Conservation (phyloP, 495 filamentous ascomycete genomes). For the Xylaria castorea region DNA sequence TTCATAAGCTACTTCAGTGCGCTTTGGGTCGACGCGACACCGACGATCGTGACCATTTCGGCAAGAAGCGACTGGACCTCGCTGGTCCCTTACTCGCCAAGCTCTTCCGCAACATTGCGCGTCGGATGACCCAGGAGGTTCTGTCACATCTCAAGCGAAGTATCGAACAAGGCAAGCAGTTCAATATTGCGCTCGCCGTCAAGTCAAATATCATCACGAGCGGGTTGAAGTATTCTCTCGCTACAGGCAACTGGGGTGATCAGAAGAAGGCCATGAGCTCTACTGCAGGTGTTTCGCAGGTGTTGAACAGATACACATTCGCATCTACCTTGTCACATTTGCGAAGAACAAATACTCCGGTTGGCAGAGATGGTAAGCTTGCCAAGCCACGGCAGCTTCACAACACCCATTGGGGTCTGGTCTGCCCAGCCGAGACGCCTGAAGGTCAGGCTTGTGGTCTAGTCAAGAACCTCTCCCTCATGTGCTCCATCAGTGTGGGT, state of each 20-base stretch:
- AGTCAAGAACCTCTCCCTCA: conserved; percentile 96
- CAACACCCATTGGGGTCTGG: conserved; percentile 98
- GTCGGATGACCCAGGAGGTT: conserved; percentile 86
- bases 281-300: conserved; percentile 97
- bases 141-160: conserved; percentile 88
- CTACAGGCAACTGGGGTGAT: conserved; percentile 99
- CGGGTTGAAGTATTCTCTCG: conserved; percentile 93
- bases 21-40: conserved; percentile 88
- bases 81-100: conserved; percentile 93
- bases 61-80: conserved; percentile 96
- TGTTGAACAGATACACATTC: conserved; percentile 97
- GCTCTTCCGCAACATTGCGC: conserved; percentile 87
- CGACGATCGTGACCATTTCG: conserved; percentile 98
- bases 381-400: conserved; percentile 97
- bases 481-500: conserved; percentile 97
- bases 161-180: conserved; percentile 85
- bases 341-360: conserved; percentile 94
- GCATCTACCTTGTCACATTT: conserved; percentile 96
- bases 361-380: conserved; percentile 97
- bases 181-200: conserved; percentile 86
- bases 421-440: conserved; percentile 96
- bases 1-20: conserved; percentile 90
- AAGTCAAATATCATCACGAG: conserved; percentile 91
- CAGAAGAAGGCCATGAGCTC: conserved; percentile 96
- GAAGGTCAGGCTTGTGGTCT: conserved; percentile 98